Percentiles rank a stretch among this genome's conserved stretches.
These are phyloP conservation scores for Eucalyptus melliodora DNA, from an alignment of 345 rosid species.

Conservation along the genomic window DNA sequence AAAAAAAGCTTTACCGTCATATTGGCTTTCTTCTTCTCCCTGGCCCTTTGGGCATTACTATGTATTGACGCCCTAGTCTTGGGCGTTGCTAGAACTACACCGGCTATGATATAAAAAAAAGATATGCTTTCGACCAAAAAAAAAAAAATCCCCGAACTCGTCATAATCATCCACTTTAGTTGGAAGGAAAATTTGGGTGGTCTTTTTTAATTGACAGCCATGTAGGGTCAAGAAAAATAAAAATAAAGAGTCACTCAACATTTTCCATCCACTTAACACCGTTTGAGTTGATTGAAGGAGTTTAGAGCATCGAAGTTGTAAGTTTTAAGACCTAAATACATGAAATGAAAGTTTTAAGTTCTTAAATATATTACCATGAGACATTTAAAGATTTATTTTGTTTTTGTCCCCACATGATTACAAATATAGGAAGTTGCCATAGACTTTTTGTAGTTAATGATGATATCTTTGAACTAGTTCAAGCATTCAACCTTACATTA, in stretches of 20 bases:
- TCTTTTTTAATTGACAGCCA: neutral
- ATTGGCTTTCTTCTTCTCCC: too few relatives aligned
- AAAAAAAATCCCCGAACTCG: accelerated
- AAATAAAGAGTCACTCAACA: neutral
- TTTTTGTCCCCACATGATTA: neutral
- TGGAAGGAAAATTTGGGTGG: neutral
- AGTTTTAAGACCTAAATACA: neutral
- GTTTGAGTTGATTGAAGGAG: neutral
- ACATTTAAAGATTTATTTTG: neutral
- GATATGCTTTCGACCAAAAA: too few relatives aligned
- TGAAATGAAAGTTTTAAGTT: neutral
- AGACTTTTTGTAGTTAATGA: neutral
- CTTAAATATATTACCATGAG: neutral
- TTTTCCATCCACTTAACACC: neutral
- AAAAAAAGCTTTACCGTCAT: too few relatives aligned
- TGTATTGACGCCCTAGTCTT: too few relatives aligned
- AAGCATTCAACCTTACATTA: neutral
- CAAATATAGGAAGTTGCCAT: neutral
- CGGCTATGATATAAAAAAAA: too few relatives aligned
- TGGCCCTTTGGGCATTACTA: too few relatives aligned
- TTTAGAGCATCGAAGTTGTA: neutral
- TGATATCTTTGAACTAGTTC: neutral
- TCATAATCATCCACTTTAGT: neutral
- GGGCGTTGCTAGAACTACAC: too few relatives aligned
- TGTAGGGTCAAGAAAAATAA: neutral